Evolutionary conservation across 768 basidiomycete species (phyloP).

Genomic region (Termitomyces heimii): DNA sequence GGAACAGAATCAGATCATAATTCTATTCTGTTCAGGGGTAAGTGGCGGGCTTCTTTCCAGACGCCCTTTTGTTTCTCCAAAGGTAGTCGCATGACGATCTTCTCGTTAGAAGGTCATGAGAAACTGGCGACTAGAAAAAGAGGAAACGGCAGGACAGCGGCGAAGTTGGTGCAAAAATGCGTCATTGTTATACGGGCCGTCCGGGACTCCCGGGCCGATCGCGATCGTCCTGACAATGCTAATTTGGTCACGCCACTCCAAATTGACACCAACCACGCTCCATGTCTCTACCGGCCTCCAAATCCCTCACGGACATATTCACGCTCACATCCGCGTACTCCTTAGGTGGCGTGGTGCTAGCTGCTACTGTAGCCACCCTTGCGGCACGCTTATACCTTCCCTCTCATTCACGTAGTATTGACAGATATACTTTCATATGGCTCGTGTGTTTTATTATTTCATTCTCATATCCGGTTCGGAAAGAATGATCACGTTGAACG

Average conservation of each 20-base stretch:
- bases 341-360: slow-evolving; percentile 48
- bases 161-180: background rate
- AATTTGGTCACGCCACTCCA: background rate
- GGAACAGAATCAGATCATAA: background rate
- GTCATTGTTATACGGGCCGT: background rate
- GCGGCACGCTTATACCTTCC: slow-evolving; percentile 55
- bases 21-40: background rate
- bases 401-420: slow-evolving; percentile 56
- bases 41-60: background rate
- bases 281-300: background rate
- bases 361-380: slow-evolving; percentile 47
- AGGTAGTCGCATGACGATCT: background rate
- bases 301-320: slow-evolving; percentile 27
- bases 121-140: background rate
- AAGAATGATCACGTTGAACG: background rate
- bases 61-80: background rate
- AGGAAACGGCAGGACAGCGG: background rate
- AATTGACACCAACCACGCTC: background rate
- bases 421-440: slow-evolving; percentile 74
- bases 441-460: slow-evolving; percentile 38
- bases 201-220: background rate
- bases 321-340: slow-evolving; percentile 60
- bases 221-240: background rate
- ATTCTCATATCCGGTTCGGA: background rate
- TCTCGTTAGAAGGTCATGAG: background rate